These are phyloP conservation scores for Vigna angularis DNA, from an alignment of 306 rosid genomes.

Conservation along the genomic window DNA sequence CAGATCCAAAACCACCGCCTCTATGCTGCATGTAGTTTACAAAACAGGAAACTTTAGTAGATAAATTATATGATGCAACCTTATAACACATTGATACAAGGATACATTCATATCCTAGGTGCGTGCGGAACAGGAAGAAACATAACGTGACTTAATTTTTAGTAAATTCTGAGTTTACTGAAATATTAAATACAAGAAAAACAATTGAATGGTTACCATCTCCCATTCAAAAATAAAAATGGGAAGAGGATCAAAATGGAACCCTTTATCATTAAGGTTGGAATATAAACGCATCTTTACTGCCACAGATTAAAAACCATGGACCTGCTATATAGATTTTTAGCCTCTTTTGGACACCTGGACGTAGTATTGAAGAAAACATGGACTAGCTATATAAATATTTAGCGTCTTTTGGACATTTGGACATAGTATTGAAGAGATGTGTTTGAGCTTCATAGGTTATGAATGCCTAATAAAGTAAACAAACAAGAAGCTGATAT, in stretches of 20 bases:
- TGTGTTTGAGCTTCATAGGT: background rate
- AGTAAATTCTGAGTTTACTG: conserved; percentile 3
- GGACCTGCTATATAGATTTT: too few species aligned
- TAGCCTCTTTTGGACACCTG: too few species aligned
- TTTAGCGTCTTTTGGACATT: background rate
- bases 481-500: background rate
- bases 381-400: background rate
- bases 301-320: background rate
- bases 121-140: background rate
- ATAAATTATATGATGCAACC: conserved; percentile 4
- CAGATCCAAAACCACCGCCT: conserved; percentile 68
- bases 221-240: background rate
- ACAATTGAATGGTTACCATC: background rate
- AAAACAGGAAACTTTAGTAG: conserved; percentile 13
- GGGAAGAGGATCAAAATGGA: conserved; percentile 6
- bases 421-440: too few species aligned
- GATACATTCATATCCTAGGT: background rate
- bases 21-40: conserved; percentile 70
- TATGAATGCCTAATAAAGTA: background rate
- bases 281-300: background rate
- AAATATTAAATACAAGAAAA: conserved; percentile 13
- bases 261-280: conserved; percentile 3
- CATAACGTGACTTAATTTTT: background rate
- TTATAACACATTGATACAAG: conserved; percentile 14
- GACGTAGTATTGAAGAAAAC: too few species aligned